phyloP scores from a whole-genome alignment of 352 stramenopile genomes.

The Globisporangium nodosum region DNA sequence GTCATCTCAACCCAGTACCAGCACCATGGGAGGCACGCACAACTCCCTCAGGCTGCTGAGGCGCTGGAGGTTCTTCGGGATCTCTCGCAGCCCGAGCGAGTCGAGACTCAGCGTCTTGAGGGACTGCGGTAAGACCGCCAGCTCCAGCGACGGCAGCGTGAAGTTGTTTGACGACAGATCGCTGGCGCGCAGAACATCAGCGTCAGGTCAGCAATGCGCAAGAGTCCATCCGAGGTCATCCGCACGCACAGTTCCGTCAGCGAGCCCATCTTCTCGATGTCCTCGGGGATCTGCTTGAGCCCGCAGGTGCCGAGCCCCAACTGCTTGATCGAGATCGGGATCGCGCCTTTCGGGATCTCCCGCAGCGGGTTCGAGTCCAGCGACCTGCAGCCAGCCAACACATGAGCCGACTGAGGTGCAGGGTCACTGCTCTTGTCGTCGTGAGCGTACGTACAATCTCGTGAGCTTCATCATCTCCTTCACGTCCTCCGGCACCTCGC shows the following conservation, averaged over 20 bases:
- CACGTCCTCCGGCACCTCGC: conserved; percentile 4
- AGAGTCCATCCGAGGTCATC: too few relatives aligned
- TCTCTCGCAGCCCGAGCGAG: neutral
- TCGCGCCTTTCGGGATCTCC: neutral
- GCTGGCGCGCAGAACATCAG: too few relatives aligned
- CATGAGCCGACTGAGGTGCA: too few relatives aligned
- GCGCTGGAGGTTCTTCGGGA: conserved; percentile 1
- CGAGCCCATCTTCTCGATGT: neutral
- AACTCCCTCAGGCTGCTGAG: neutral
- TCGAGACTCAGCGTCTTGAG: conserved; percentile 1
- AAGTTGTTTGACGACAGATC: too few relatives aligned
- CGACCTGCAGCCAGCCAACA: neutral
- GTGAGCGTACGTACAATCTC: conserved; percentile 3
- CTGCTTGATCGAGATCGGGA: neutral
- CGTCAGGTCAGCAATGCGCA: too few relatives aligned
- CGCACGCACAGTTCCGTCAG: neutral
- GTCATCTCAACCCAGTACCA: too few relatives aligned
- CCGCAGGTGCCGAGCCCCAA: neutral
- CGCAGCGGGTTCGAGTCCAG: neutral
- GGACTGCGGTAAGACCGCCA: neutral
- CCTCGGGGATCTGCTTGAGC: conserved; percentile 1
- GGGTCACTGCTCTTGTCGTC: too few relatives aligned
- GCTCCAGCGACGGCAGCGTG: too few relatives aligned
- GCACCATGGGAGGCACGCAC: neutral
- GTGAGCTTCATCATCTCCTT: neutral